Evolutionary conservation across 129 eudicot genomes (phyloP).

Genomic region (Chrysanthemum makinoi): DNA sequence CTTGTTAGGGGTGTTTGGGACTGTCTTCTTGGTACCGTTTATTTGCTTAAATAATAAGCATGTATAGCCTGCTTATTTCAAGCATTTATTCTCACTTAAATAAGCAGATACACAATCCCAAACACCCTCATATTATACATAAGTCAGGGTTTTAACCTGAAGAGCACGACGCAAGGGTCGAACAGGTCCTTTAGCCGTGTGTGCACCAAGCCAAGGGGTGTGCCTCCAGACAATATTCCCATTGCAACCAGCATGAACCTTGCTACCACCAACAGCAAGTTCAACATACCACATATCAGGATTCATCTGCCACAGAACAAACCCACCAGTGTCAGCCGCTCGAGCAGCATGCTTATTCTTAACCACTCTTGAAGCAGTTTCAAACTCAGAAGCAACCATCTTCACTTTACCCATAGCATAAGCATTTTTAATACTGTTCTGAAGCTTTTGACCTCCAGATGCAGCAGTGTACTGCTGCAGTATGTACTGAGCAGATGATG

Average conservation of each 20-base stretch:
- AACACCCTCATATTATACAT: not conserved
- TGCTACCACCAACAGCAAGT: constrained; percentile 91
- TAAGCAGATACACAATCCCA: too few species aligned
- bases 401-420: constrained; percentile 83
- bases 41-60: too few species aligned
- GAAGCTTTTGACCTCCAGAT: constrained; percentile 78
- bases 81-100: too few species aligned
- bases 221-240: constrained; percentile 89
- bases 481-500: constrained; percentile 91
- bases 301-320: constrained; percentile 89
- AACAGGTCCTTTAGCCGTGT: constrained; percentile 83
- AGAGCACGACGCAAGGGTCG: constrained; percentile 88
- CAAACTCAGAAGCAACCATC: constrained; percentile 83
- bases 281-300: constrained; percentile 96
- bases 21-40: too few species aligned
- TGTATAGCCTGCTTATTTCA: too few species aligned
- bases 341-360: constrained; percentile 54
- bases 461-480: constrained; percentile 88
- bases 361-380: constrained; percentile 60
- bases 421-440: constrained; percentile 66
- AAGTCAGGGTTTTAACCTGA: constrained; percentile 43
- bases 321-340: constrained; percentile 78
- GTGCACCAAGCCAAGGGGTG: constrained; percentile 95
- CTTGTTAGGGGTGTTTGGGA: not conserved
- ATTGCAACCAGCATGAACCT: constrained; percentile 90